Percentiles rank a stretch among this genome's conserved stretches.
These are phyloP conservation scores for Gentiana macrophylla DNA, from an alignment of 257 asterid species.

Conservation along the genomic window DNA sequence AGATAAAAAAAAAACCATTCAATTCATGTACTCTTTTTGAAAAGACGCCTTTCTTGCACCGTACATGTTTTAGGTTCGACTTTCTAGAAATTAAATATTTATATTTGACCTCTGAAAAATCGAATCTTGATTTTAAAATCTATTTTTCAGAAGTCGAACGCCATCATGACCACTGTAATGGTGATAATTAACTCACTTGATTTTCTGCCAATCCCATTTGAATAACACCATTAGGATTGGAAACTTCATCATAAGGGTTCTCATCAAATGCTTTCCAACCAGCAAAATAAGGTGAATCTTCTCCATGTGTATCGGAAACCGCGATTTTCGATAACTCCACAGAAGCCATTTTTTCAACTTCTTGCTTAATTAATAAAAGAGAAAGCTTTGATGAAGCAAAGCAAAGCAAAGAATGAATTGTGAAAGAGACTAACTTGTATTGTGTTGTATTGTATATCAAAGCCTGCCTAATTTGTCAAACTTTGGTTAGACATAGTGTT, in stretches of 20 bases:
- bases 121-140: no score
- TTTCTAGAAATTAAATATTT: background rate
- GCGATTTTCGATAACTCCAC: conserved; percentile 56
- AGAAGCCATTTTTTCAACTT: conserved; percentile 18
- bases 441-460: conserved; percentile 4
- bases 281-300: conserved; percentile 82
- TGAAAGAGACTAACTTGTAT: conserved; percentile 6
- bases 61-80: no score
- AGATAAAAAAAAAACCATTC: background rate
- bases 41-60: no score
- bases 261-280: conserved; percentile 95
- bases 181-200: conserved; percentile 33
- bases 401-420: conserved; percentile 1
- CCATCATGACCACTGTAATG: no score
- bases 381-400: background rate
- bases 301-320: conserved; percentile 73
- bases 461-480: conserved; percentile 7
- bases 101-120: background rate
- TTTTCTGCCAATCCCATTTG: conserved; percentile 97
- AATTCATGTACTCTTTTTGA: no score
- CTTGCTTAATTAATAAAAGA: conserved; percentile 28
- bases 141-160: no score
- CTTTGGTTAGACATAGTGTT: background rate
- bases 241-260: conserved; percentile 47
- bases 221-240: conserved; percentile 67